Base-by-base conservation (phyloP, 164 flowering plant genomes). In the Kingdonia uniflora region DNA sequence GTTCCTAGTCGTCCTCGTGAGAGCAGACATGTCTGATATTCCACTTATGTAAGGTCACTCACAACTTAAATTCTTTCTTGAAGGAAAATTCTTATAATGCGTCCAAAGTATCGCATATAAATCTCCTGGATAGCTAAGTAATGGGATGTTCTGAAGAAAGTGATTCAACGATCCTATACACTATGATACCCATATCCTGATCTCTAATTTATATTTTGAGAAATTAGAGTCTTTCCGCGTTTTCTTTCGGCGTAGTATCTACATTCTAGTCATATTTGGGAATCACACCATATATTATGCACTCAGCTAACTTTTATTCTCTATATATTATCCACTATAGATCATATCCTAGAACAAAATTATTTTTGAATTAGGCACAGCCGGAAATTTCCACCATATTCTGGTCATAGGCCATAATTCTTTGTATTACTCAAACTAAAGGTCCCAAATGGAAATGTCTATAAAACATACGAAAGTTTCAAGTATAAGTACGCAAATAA, bases 41-140 rank as follows among this genome's bases (percentile, higher is more conserved):
- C 48, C 65, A 25, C 11, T 44, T 41, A 54, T 55, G 82, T 78
- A 71, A 67, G 70, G 35, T 58, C 39, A 13, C 49, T 59, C 14
- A 1, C 19, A 14, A 23, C 1, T 25, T 54, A 13, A 47, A n/a
- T 45, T n/a, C 49, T 42, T 62, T 45, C 20, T n/a, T 19, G 48
- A 38, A 15, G 26, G 14, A 26, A 42, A 11, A 0, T 21, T 1
- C 11, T 49, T 14, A 41, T 19, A 38, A 61, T 21, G 12, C 6
- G 13, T 35, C 5, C 41, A 11, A 41, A 61, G 19, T 48, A 14
- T 19, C 7, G 26, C 5, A 2, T 4, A 20, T 47, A 25, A 45
- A 19, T 45, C 24, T 19, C 16, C 17, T 16, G 26, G n/a, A 49
- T 12, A 35, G 15, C 0, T 14, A 22, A 13, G 16, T 16, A 23